Conservation (phyloP, 345 rosid genomes). For the Streptanthus diversifolius region DNA sequence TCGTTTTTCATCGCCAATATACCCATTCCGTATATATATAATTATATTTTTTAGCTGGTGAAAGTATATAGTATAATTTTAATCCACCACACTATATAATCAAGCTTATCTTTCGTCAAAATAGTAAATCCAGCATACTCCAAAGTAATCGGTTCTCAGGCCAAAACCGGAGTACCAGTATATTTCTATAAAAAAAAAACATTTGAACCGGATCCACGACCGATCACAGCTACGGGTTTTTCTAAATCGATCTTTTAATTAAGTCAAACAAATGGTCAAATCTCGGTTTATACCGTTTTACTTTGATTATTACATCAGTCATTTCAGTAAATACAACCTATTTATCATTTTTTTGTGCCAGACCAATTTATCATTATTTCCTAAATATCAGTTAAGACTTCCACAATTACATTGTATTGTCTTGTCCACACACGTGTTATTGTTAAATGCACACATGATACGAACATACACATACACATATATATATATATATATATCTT, state of each 20-base stretch:
- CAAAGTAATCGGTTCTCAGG: not conserved
- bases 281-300: conserved; percentile 7
- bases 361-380: not conserved
- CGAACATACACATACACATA: too few species aligned
- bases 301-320: not conserved
- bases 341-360: not conserved
- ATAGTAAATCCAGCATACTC: too few species aligned
- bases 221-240: not conserved
- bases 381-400: not conserved
- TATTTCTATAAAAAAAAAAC: too few species aligned
- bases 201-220: not conserved
- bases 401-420: not conserved
- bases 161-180: not conserved
- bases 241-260: not conserved
- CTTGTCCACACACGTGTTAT: conserved; percentile 5
- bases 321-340: not conserved
- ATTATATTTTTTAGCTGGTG: too few species aligned
- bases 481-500: not conserved
- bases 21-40: too few species aligned
- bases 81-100: too few species aligned
- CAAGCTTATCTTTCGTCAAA: too few species aligned
- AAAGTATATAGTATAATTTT: too few species aligned
- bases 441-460: not conserved
- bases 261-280: conserved; percentile 8
- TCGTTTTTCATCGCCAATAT: not conserved